Conservation (phyloP, 257 asterid genomes). For the Ehretia macrophylla region DNA sequence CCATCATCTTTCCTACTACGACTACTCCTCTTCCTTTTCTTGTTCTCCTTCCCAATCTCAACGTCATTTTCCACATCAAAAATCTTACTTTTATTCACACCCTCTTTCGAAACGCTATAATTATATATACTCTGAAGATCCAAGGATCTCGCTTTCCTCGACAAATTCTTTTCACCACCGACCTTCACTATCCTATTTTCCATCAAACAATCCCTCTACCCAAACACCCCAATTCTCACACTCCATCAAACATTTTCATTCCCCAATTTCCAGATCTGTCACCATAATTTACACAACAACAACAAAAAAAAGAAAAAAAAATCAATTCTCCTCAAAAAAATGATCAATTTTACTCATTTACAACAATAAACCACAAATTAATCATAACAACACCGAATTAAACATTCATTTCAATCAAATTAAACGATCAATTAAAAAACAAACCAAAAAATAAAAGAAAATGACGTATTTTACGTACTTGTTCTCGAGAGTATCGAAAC, state of each 20-base stretch:
- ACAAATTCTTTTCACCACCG: slow-evolving; percentile 40
- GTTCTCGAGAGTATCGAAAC: slow-evolving; percentile 35
- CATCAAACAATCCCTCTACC: slow-evolving; percentile 59
- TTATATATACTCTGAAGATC: slow-evolving; percentile 73
- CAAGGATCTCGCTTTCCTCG: slow-evolving; percentile 75
- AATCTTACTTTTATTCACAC: slow-evolving; percentile 22
- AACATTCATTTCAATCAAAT: background rate
- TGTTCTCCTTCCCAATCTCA: slow-evolving; percentile 26
- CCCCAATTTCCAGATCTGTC: slow-evolving; percentile 68
- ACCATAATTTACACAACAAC: slow-evolving; percentile 15
- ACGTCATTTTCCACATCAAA: slow-evolving; percentile 27
- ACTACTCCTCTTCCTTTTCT: slow-evolving; percentile 42
- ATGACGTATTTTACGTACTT: slow-evolving; percentile 31
- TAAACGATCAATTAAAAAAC: slow-evolving; percentile 18
- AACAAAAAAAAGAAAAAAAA: too few relatives aligned
- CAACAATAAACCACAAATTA: slow-evolving; percentile 4
- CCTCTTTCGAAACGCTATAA: slow-evolving; percentile 43
- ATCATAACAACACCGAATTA: slow-evolving; percentile 8
- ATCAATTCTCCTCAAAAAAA: slow-evolving; percentile 7
- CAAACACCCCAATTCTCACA: slow-evolving; percentile 37
- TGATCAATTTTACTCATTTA: slow-evolving; percentile 4
- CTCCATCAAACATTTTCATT: slow-evolving; percentile 30
- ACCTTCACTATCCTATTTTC: slow-evolving; percentile 58
- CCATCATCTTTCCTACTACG: slow-evolving; percentile 55
- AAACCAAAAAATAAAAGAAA: background rate